Conservation (phyloP, 441 rosid genomes). For the Viola pubescens region DNA sequence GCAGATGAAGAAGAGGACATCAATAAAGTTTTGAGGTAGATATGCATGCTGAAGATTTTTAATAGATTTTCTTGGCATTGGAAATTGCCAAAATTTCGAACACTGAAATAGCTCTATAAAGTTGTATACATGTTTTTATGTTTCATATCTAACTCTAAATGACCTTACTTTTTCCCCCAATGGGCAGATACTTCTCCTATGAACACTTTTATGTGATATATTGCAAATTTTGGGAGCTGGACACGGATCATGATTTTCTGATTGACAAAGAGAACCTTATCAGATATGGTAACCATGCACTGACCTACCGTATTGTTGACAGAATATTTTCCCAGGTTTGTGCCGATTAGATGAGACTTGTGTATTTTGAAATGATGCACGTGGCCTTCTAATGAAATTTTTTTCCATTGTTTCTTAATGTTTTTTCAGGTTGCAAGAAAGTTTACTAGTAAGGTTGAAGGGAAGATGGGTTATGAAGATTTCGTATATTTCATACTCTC, state of each 20-base stretch:
- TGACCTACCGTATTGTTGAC: constrained; percentile 94
- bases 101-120: not conserved
- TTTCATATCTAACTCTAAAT: not conserved
- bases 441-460: constrained; percentile 85
- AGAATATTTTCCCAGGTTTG: constrained; percentile 97
- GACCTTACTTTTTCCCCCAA: not conserved
- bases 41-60: constrained; percentile 8
- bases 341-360: constrained; percentile 11
- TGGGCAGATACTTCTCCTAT: constrained; percentile 80
- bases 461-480: constrained; percentile 99
- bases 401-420: constrained; percentile 12
- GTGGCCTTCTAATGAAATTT: constrained; percentile 5
- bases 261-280: constrained; percentile 97
- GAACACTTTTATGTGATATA: constrained; percentile 97
- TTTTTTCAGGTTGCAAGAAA: constrained; percentile 67
- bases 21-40: constrained; percentile 93
- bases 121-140: too few species aligned
- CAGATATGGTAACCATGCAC: constrained; percentile 98
- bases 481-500: constrained; percentile 94
- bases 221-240: constrained; percentile 99
- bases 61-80: constrained; percentile 1
- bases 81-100: not conserved
- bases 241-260: constrained; percentile 91
- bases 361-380: constrained; percentile 1
- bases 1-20: constrained; percentile 98